Base-by-base conservation (phyloP, 73 alveolate species). In the Effrenium voratum region DNA sequence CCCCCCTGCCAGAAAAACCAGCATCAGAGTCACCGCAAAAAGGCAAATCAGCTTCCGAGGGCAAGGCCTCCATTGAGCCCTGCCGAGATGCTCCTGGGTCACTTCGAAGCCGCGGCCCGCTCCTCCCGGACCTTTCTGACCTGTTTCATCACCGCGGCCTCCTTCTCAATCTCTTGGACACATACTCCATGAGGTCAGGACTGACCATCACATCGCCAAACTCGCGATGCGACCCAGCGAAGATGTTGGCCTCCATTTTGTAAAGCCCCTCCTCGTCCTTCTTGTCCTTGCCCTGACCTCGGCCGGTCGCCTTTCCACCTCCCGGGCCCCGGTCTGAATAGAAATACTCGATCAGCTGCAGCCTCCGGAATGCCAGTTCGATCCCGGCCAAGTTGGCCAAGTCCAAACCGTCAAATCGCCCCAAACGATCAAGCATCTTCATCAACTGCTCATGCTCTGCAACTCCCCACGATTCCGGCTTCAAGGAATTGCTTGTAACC, bases 61-160 rank as follows among this genome's bases (percentile, higher is more conserved):
- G 38, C 57, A 41, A 76, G 87, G 87, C 38, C 24, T 76, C 63
- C 87, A 40, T 12, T 76, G 60, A 5, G 2, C 87, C 87, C 40
- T 41, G 36, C 63, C 32, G 45, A 26, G 41, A 40, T 3, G 60
- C 57, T 5, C n/a, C 4, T 32, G 15, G 8, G 60, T 26, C 38
- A 76, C 60, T 76, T 76, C 40, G 40, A 40, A 45, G 92, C 92
- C 45, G 92, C 92, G 47, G 70, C 75, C 34, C 92, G 70, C 92
- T 81, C 94, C 45, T 85, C 94, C 43, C 94, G 52, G 28, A 84
- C 95, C 49, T 87, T 87, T 16, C 95, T 32, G 4, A 87, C 95
- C 34, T 87, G 95, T 72, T 87, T 60, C 47, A 87, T 8, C 22
- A 87, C 68, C 22, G 82, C 30, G 12, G 95, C 95, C 52, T 87